A percentile compares a stretch with the other conserved stretches of the same genome.
Conservation (phyloP, 2,329 filamentous ascomycete genomes). For the Clarireedia hainanense region DNA sequence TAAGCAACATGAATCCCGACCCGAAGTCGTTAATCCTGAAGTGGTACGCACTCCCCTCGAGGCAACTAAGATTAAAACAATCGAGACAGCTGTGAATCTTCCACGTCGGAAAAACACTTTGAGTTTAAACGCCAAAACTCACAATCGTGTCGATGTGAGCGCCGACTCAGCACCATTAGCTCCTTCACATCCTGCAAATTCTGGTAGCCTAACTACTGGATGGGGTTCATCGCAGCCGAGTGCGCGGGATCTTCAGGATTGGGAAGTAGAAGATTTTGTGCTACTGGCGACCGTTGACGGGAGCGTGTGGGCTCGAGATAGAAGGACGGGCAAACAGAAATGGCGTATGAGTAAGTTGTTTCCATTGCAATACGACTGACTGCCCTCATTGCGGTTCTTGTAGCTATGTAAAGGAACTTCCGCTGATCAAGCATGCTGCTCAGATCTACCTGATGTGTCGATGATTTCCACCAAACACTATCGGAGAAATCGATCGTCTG, state of each 20-base stretch:
- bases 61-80: slow-evolving; percentile 25
- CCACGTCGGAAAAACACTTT: slow-evolving; percentile 26
- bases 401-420: background rate
- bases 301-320: slow-evolving; percentile 84
- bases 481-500: slow-evolving; percentile 56
- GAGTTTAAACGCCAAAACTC: slow-evolving; percentile 23
- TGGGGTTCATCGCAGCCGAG: slow-evolving; percentile 67
- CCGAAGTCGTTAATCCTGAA: slow-evolving; percentile 24
- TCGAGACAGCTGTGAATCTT: slow-evolving; percentile 25
- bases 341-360: slow-evolving; percentile 43
- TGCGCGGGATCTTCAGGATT: slow-evolving; percentile 98
- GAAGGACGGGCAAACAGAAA: slow-evolving; percentile 72
- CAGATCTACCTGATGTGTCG: slow-evolving; percentile 35
- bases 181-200: slow-evolving; percentile 92
- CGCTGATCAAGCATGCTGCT: slow-evolving; percentile 58
- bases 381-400: background rate
- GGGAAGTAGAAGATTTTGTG: slow-evolving; percentile 99
- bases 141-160: slow-evolving; percentile 66
- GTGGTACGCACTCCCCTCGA: slow-evolving; percentile 19
- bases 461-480: slow-evolving; percentile 88
- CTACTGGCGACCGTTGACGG: slow-evolving; percentile 99
- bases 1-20: slow-evolving; percentile 25
- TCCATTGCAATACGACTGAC: background rate
- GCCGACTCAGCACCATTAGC: slow-evolving; percentile 86
- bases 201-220: slow-evolving; percentile 62